Base-by-base conservation (phyloP, 352 stramenopile genomes). In the Aphanomyces astaci region DNA sequence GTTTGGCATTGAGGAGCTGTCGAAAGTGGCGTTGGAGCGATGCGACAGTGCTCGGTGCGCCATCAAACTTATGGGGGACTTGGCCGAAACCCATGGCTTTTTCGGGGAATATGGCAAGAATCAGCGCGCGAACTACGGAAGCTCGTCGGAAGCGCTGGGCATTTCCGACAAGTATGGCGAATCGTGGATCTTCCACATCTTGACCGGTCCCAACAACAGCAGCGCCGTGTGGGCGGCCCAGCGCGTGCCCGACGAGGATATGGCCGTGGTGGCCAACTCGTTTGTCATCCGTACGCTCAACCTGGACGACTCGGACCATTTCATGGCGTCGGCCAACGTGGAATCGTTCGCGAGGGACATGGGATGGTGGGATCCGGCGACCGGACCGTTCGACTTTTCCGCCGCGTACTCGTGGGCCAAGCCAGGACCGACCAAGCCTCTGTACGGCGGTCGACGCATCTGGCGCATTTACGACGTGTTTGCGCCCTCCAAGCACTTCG, bases 151-250 rank as follows among this genome's bases (percentile, higher is more conserved):
- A 71, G 79, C 86, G 32, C 80, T 98, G 1, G 80, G 78, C 2
- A 84, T 98, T 5, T 80, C 78, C 1, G 93, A 98, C 73, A 81
- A 87, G 46, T 73, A 84, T 19, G 85, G 83, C n/a, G 91, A 98
- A 70, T 81, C 87, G 13, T 98, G 93, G 92, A 81, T 98, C 25
- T 98, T 98, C 77, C 93, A 98, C 73, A 87, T 98, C 2, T 73
- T 98, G 49, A 94, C 93, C 4, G 93, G 96, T 19, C 78, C 75
- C 36, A 73, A 95, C 48, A 93, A 96, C n/a, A 70, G 79, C 17
- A 84, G 81, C 28, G 93, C 92, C 0, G 87, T 98, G 31, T 98
- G 93, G 93, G 94, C 86, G 0, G 94, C 94, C 0, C 90, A 98
- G 76, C 85, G 89, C 45, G 87, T 98, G 22, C 88, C 82, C 0